Percentiles rank a stretch among this genome's conserved stretches.
phyloP scores from a whole-genome alignment of 352 stramenopile genomes.

The Phytophthora lateralis region DNA sequence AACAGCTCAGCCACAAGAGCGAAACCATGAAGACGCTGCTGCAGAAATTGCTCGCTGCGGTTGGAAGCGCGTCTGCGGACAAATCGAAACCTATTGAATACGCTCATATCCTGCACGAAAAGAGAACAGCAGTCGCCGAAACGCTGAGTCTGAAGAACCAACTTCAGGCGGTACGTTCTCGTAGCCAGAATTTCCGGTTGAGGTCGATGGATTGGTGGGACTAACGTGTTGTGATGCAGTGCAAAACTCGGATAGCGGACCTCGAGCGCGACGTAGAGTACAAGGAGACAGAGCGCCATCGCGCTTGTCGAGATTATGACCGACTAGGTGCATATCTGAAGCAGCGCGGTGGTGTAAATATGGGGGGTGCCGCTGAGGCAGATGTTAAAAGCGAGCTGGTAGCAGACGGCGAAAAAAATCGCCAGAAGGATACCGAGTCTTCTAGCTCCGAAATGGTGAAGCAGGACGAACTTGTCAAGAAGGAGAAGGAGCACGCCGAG shows the following conservation, averaged over 20 bases:
- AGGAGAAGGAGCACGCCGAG: slow-evolving; percentile 42
- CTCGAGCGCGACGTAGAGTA: slow-evolving; percentile 70
- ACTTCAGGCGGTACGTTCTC: slow-evolving; percentile 55
- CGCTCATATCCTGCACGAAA: slow-evolving; percentile 61
- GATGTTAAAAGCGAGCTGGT: slow-evolving; percentile 32
- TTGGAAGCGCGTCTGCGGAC: slow-evolving; percentile 21
- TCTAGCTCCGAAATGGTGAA: slow-evolving; percentile 23
- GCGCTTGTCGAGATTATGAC: slow-evolving; percentile 77
- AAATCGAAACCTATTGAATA: slow-evolving; percentile 49
- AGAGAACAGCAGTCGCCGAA: slow-evolving; percentile 51
- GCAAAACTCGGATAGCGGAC: slow-evolving; percentile 57
- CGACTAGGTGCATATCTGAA: slow-evolving; percentile 68
- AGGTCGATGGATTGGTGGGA: slow-evolving; percentile 3
- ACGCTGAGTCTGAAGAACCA: slow-evolving; percentile 55
- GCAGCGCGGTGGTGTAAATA: slow-evolving; percentile 30
- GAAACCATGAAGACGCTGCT: slow-evolving; percentile 41
- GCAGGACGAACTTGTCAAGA: slow-evolving; percentile 38
- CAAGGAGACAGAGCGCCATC: slow-evolving; percentile 83
- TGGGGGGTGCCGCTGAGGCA: slow-evolving; percentile 7
- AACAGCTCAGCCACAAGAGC: slow-evolving; percentile 46
- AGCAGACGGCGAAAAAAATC: slow-evolving; percentile 26
- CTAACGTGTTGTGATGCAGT: slow-evolving; percentile 40
- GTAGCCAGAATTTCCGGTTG: neutral
- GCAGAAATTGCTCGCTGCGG: slow-evolving; percentile 38
- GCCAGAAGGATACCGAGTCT: slow-evolving; percentile 14